phyloP scores from a whole-genome alignment of 441 rosid genomes.

The Brassica balearica region DNA sequence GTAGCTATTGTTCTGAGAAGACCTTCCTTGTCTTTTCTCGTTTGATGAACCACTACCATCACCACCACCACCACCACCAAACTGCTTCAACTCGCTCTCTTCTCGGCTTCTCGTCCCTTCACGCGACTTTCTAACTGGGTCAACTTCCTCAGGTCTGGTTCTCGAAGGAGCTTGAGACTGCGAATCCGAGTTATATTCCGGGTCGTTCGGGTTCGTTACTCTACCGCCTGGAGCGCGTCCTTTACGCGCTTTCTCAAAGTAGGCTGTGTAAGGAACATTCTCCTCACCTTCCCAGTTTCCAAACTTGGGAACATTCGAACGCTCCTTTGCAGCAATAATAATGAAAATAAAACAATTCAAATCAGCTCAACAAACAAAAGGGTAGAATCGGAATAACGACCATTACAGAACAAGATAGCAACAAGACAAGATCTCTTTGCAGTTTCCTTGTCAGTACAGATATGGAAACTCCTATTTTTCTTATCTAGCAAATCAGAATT shows the following conservation, averaged over 20 bases:
- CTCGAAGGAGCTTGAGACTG: conserved; percentile 48
- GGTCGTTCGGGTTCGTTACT: conserved; percentile 75
- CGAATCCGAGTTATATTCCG: conserved; percentile 60
- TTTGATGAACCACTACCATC: conserved; percentile 53
- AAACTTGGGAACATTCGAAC: conserved; percentile 78
- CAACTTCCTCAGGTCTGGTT: conserved; percentile 50
- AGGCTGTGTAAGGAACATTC: conserved; percentile 81
- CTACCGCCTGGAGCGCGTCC: conserved; percentile 42
- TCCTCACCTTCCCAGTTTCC: conserved; percentile 89
- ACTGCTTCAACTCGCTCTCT: conserved; percentile 49
- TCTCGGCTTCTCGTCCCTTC: conserved; percentile 39
- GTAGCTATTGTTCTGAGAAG: conserved; percentile 67
- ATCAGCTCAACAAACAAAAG: conserved; percentile 10
- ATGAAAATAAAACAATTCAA: conserved; percentile 2
- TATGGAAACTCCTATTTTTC: background rate
- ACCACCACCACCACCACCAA: conserved; percentile 45
- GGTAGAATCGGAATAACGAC: conserved; percentile 1
- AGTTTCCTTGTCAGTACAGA: conserved; percentile 13
- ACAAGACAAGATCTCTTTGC: conserved; percentile 11
- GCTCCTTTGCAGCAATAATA: conserved; percentile 54
- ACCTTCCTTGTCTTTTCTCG: conserved; percentile 59
- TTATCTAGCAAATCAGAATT: background rate
- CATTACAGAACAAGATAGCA: conserved; percentile 22
- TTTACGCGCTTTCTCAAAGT: conserved; percentile 82
- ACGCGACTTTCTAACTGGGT: conserved; percentile 43